Evolutionary conservation across 2,329 filamentous ascomycete genomes (phyloP).

Genomic region (Talaromyces verruculosus): DNA sequence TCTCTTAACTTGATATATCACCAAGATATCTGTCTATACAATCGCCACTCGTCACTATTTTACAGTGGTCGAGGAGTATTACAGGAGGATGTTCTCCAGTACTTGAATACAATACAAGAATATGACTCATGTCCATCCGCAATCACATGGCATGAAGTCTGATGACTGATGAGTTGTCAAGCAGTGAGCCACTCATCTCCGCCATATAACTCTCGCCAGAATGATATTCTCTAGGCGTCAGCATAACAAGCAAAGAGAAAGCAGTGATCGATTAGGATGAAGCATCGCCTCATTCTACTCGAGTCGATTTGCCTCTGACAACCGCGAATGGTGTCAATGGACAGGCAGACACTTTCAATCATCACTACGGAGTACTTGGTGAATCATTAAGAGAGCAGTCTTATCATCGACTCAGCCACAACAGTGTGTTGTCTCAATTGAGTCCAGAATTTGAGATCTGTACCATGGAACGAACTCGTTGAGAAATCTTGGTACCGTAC

Average conservation of each 20-base stretch:
- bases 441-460: background rate
- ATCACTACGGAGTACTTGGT: background rate
- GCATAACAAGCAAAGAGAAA: background rate
- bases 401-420: background rate
- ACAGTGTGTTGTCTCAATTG: background rate
- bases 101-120: background rate
- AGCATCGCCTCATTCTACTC: background rate
- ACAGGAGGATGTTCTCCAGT: background rate
- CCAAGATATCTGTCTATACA: background rate
- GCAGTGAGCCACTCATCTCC: background rate
- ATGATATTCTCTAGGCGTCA: background rate
- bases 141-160: conserved; percentile 10
- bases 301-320: background rate
- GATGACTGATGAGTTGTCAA: conserved; percentile 11
- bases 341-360: background rate
- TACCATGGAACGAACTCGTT: conserved; percentile 5
- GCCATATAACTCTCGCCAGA: background rate
- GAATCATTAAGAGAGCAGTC: background rate
- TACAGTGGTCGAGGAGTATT: background rate
- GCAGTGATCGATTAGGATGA: background rate
- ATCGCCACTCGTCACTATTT: background rate
- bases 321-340: background rate
- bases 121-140: background rate
- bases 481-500: background rate
- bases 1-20: too few relatives aligned